These are phyloP conservation scores for Parietaria judaica DNA, from an alignment of 306 rosid species.

Conservation along the genomic window DNA sequence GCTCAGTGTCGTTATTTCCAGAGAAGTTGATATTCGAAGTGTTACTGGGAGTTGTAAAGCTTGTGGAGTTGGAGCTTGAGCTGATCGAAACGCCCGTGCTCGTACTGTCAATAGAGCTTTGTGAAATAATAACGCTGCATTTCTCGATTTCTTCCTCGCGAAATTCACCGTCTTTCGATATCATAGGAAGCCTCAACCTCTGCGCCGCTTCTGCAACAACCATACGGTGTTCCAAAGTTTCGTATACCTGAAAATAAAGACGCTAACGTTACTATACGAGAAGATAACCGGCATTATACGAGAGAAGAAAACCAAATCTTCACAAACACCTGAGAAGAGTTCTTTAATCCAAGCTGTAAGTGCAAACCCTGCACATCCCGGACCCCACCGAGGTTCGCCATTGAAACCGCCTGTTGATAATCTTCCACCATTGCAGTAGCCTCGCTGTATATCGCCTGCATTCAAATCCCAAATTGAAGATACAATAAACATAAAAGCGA, in stretches of 20 bases:
- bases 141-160: slow-evolving; percentile 82
- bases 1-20: slow-evolving; percentile 46
- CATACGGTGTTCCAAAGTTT: slow-evolving; percentile 82
- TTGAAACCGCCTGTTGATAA: slow-evolving; percentile 62
- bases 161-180: slow-evolving; percentile 86
- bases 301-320: no score
- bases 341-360: slow-evolving; percentile 61
- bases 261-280: not conserved
- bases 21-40: slow-evolving; percentile 30
- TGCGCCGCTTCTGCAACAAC: slow-evolving; percentile 87
- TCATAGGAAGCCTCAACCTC: slow-evolving; percentile 77
- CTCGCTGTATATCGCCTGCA: slow-evolving; percentile 80
- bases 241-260: slow-evolving; percentile 49
- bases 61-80: slow-evolving; percentile 57
- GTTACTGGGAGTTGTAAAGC: slow-evolving; percentile 51
- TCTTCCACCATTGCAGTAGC: slow-evolving; percentile 88
- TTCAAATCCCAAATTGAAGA: slow-evolving; percentile 17
- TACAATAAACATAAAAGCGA: not conserved
- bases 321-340: slow-evolving; percentile 58
- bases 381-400: slow-evolving; percentile 54
- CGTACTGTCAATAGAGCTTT: slow-evolving; percentile 65
- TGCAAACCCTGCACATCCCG: slow-evolving; percentile 51
- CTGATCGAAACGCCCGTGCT: slow-evolving; percentile 39
- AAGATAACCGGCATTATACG: no score
- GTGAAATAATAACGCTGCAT: slow-evolving; percentile 50